phyloP scores from a whole-genome alignment of 1,284 basidiomycete species.

The Rhodotorula sp. region DNA sequence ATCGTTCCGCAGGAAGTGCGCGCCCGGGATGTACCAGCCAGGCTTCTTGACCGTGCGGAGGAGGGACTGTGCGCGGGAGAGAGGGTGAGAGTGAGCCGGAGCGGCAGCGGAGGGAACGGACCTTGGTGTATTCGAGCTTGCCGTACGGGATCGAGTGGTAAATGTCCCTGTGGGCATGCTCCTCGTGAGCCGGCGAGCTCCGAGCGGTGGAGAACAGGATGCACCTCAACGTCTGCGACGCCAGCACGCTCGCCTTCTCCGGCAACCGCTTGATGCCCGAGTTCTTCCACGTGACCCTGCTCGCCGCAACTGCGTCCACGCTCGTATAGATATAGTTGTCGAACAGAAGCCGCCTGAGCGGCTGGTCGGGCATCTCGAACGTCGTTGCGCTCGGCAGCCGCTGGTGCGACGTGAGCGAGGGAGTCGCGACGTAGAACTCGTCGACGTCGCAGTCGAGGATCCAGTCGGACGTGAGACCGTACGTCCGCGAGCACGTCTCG shows the following conservation, averaged over 20 bases:
- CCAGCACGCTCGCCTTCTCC: constrained; percentile 3
- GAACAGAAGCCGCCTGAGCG: constrained; percentile 1
- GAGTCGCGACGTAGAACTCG: constrained; percentile 21
- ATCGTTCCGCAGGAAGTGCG: constrained; percentile 8
- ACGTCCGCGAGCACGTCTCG: constrained; percentile 11
- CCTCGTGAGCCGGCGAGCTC: not conserved
- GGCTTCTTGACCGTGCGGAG: not conserved
- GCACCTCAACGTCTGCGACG: constrained; percentile 5
- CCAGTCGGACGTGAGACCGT: constrained; percentile 12
- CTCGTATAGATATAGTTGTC: constrained; percentile 12
- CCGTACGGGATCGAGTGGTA: constrained; percentile 11
- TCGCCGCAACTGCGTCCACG: constrained; percentile 6
- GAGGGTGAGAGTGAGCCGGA: not conserved
- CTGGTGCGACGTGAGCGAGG: not conserved
- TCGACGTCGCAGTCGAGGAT: constrained; percentile 20
- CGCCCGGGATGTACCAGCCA: constrained; percentile 19
- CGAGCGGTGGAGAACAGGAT: not conserved
- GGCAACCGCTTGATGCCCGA: not conserved
- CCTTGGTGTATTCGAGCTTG: constrained; percentile 23
- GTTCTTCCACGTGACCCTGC: constrained; percentile 15
- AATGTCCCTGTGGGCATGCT: constrained; percentile 3
- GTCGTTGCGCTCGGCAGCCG: not conserved
- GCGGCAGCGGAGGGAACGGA: not conserved
- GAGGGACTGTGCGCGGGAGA: constrained; percentile 4
- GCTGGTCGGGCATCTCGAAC: constrained; percentile 8